Conservation (phyloP, 2,329 filamentous ascomycete genomes). For the Beauveria asiatica region DNA sequence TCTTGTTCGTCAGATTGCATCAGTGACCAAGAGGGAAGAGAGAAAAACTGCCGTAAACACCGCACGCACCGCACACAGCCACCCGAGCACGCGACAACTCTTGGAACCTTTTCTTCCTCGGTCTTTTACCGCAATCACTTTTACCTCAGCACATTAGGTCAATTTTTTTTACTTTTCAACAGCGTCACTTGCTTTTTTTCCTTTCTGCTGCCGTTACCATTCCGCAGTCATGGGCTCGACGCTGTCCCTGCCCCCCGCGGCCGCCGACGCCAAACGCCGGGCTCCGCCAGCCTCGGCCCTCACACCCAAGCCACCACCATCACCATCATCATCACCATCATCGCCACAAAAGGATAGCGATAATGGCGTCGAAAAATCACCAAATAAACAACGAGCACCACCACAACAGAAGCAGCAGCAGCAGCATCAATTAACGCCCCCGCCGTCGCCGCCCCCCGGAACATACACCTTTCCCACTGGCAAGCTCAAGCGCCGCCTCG, state of each 20-base stretch:
- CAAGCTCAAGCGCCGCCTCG: constrained; percentile 44
- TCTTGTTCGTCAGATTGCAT: constrained; percentile 7
- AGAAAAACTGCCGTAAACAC: constrained; percentile 7
- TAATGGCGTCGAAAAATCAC: not conserved
- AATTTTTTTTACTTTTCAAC: not conserved
- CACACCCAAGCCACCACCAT: not conserved
- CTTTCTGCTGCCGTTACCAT: not conserved
- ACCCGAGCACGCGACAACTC: constrained; percentile 4
- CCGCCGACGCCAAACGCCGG: constrained; percentile 1
- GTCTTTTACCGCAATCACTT: not conserved
- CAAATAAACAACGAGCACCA: no score
- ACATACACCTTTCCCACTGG: constrained; percentile 53
- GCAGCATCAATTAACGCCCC: constrained; percentile 1
- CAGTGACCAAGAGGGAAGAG: not conserved
- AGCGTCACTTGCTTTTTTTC: not conserved
- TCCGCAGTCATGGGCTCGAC: constrained; percentile 7
- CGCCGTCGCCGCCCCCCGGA: constrained; percentile 15
- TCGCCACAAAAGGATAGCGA: not conserved
- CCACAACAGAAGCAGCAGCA: not conserved
- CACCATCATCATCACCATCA: not conserved
- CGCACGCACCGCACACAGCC: not conserved
- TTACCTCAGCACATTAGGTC: not conserved
- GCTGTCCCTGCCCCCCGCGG: not conserved
- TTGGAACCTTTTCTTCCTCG: not conserved
- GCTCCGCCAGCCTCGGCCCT: constrained; percentile 3